Evolutionary conservation across 1,284 basidiomycete species (phyloP).

Genomic region (Trametes versicolor): DNA sequence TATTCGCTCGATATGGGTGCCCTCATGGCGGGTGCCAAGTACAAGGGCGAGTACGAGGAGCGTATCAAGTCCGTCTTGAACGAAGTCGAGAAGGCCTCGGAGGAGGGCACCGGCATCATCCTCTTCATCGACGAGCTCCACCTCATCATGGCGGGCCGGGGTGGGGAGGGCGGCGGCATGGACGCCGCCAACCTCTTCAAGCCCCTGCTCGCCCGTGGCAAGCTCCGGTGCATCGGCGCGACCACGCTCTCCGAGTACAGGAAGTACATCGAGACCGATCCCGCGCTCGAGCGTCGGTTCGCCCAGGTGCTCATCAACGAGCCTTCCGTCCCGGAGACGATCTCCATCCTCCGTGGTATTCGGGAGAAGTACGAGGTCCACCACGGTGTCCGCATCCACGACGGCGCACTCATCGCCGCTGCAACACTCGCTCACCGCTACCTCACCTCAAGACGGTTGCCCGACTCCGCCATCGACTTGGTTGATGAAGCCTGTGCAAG

Average conservation of each 20-base stretch:
- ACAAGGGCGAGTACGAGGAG: conserved; percentile 98
- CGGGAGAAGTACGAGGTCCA: conserved; percentile 87
- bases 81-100: conserved; percentile 93
- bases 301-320: conserved; percentile 96
- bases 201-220: conserved; percentile 91
- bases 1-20: conserved; percentile 94
- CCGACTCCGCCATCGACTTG: conserved; percentile 93
- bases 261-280: conserved; percentile 96
- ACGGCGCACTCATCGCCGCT: conserved; percentile 90
- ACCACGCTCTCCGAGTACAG: conserved; percentile 95
- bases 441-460: conserved; percentile 85
- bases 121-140: conserved; percentile 97
- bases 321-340: conserved; percentile 90
- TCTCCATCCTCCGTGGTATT: conserved; percentile 93
- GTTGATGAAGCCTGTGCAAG: conserved; percentile 94
- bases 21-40: conserved; percentile 95
- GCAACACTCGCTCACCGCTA: conserved; percentile 96
- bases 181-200: conserved; percentile 92
- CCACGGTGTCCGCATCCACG: conserved; percentile 92
- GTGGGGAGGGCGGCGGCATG: conserved; percentile 81
- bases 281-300: conserved; percentile 95
- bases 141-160: conserved; percentile 89
- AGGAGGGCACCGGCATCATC: conserved; percentile 87
- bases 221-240: conserved; percentile 90
- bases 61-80: conserved; percentile 92